Conservation (phyloP, 257 asterid species). For the Jasminum sambac region DNA sequence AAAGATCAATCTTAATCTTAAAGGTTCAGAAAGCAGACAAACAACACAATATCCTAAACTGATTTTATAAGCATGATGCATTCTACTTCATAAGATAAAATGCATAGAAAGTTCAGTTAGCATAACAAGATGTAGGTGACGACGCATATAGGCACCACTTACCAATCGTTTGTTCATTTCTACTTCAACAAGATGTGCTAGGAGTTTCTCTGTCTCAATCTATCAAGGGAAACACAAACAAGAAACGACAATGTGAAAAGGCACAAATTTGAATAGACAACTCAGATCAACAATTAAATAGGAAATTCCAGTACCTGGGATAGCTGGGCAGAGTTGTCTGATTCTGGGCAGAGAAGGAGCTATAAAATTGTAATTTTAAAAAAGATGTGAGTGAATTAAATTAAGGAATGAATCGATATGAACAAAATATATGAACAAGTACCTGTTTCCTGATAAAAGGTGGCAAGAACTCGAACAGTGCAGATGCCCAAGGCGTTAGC, state of each 20-base stretch:
- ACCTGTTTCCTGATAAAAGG: slow-evolving; percentile 89
- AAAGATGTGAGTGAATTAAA: slow-evolving; percentile 2
- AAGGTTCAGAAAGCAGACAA: neutral
- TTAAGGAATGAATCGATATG: neutral
- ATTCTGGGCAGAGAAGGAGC: slow-evolving; percentile 92
- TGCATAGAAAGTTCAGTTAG: neutral
- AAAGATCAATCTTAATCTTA: neutral
- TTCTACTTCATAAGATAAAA: neutral
- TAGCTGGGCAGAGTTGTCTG: slow-evolving; percentile 97
- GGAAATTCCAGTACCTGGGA: slow-evolving; percentile 67
- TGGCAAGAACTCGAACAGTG: slow-evolving; percentile 86
- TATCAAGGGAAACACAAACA: slow-evolving; percentile 28
- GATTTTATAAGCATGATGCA: neutral
- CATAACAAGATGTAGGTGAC: neutral
- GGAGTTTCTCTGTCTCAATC: slow-evolving; percentile 98
- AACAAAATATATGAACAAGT: neutral
- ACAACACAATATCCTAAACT: neutral
- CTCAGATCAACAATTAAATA: slow-evolving; percentile 4
- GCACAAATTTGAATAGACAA: slow-evolving; percentile 8
- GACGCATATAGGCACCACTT: slow-evolving; percentile 19
- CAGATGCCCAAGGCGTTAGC: slow-evolving; percentile 98
- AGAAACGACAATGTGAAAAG: slow-evolving; percentile 6
- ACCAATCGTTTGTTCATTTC: slow-evolving; percentile 92
- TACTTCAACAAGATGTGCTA: slow-evolving; percentile 90
- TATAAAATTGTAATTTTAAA: slow-evolving; percentile 36